Percentiles rank a stretch among this genome's conserved stretches.
Conservation (phyloP, 2,329 filamentous ascomycete genomes). For the Cladosporium austrohemisphaericum region DNA sequence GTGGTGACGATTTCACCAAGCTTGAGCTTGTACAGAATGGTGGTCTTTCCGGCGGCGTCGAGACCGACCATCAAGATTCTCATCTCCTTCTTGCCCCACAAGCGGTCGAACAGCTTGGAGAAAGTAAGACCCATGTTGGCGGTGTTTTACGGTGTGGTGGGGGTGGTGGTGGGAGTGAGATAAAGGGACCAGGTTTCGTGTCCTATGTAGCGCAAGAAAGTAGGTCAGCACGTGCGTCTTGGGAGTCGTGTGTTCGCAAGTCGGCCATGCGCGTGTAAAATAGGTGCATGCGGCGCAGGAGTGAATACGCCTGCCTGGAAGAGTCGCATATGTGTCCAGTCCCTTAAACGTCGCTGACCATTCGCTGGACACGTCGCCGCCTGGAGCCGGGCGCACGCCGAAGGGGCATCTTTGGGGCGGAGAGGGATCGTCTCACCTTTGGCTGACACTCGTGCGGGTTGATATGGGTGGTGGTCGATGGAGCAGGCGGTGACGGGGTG, state of each 20-base stretch:
- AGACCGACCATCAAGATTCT: slow-evolving; percentile 96
- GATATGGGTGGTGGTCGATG: too few relatives aligned
- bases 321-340: slow-evolving; percentile 17
- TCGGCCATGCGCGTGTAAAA: slow-evolving; percentile 7
- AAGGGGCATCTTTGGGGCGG: too few relatives aligned
- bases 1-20: slow-evolving; percentile 97
- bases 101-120: slow-evolving; percentile 96
- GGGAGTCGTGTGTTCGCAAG: neutral
- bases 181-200: slow-evolving; percentile 12
- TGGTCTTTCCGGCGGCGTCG: slow-evolving; percentile 97
- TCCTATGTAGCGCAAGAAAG: slow-evolving; percentile 5
- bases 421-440: too few relatives aligned
- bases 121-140: slow-evolving; percentile 87
- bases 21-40: slow-evolving; percentile 98
- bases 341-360: slow-evolving; percentile 12
- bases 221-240: slow-evolving; percentile 6
- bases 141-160: slow-evolving; percentile 34
- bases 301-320: slow-evolving; percentile 14
- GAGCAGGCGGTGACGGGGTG: too few relatives aligned
- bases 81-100: slow-evolving; percentile 99
- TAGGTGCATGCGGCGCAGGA: neutral
- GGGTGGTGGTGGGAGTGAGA: slow-evolving; percentile 7
- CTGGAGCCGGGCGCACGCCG: too few relatives aligned
- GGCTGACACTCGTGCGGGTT: too few relatives aligned
- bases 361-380: too few relatives aligned